Conservation (phyloP, 352 stramenopile species). For the Phytophthora sp. region DNA sequence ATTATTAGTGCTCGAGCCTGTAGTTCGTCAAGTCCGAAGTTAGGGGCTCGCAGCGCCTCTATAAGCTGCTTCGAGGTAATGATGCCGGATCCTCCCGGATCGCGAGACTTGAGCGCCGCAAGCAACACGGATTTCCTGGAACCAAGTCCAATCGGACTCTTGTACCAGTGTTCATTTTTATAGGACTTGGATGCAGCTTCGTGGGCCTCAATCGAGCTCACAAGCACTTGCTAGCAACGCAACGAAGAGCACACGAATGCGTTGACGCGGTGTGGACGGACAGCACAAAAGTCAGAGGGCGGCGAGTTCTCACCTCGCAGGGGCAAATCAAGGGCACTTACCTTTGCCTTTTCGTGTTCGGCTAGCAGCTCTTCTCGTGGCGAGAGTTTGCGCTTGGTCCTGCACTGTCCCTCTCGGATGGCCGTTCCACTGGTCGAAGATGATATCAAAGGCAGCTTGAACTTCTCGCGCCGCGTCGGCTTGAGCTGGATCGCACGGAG, state of each 20-base stretch:
- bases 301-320: not conserved
- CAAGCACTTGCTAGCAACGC: conserved; percentile 16
- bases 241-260: not conserved
- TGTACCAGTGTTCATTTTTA: conserved; percentile 67
- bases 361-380: conserved; percentile 12
- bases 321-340: conserved; percentile 9
- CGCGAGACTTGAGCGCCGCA: conserved; percentile 44
- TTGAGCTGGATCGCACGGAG: not conserved
- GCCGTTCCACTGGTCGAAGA: conserved; percentile 20
- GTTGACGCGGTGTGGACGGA: not conserved
- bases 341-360: conserved; percentile 26
- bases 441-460: conserved; percentile 30
- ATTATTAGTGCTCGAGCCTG: conserved; percentile 40
- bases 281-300: conserved; percentile 4
- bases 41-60: conserved; percentile 32
- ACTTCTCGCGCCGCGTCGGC: conserved; percentile 19
- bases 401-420: conserved; percentile 14
- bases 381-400: conserved; percentile 11
- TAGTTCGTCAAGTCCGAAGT: conserved; percentile 46
- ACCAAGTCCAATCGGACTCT: conserved; percentile 48
- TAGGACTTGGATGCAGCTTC: conserved; percentile 53
- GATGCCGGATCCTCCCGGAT: conserved; percentile 42
- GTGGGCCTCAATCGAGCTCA: conserved; percentile 16
- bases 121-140: conserved; percentile 58
- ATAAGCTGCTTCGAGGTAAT: conserved; percentile 40